Evolutionary conservation across 768 basidiomycete species (phyloP).

Genomic region (Roridomyces roridus): DNA sequence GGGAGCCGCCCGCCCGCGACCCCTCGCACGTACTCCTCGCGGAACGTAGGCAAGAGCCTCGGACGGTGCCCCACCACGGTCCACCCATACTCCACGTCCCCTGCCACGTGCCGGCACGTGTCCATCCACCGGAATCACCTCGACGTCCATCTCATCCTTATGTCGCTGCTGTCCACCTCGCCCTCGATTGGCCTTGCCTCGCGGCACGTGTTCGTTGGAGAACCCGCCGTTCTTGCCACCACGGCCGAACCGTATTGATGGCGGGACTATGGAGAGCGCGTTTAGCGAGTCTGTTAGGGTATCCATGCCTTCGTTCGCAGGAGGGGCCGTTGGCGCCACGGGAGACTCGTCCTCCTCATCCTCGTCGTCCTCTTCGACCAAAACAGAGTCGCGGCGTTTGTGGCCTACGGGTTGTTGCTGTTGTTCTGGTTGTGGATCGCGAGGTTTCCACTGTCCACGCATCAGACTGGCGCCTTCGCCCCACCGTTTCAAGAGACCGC

Average conservation of each 20-base stretch:
- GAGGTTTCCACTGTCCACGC: conserved; percentile 70
- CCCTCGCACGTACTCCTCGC: conserved; percentile 19
- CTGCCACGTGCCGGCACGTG: conserved; percentile 6
- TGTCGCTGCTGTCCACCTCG: background rate
- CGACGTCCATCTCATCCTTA: conserved; percentile 20
- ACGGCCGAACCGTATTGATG: conserved; percentile 75
- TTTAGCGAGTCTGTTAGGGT: conserved; percentile 53
- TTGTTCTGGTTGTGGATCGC: no score
- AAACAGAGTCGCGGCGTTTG: conserved; percentile 2
- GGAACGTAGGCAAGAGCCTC: conserved; percentile 20
- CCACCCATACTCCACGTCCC: conserved; percentile 7
- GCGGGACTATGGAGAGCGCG: conserved; percentile 65
- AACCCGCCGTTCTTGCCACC: conserved; percentile 67
- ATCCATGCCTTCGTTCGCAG: conserved; percentile 44
- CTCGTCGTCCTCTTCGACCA: conserved; percentile 34
- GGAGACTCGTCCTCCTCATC: conserved; percentile 27
- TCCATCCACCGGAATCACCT: no score
- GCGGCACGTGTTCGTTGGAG: conserved; percentile 23
- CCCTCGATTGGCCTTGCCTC: conserved; percentile 2
- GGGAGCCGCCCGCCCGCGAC: background rate
- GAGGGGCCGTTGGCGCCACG: conserved; percentile 26
- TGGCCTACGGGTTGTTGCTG: no score
- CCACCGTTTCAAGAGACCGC: conserved; percentile 79
- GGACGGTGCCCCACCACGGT: background rate
- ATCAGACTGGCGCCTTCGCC: conserved; percentile 86